phyloP scores from a whole-genome alignment of 176 grass and related monocot species.

The Musa itinerans region DNA sequence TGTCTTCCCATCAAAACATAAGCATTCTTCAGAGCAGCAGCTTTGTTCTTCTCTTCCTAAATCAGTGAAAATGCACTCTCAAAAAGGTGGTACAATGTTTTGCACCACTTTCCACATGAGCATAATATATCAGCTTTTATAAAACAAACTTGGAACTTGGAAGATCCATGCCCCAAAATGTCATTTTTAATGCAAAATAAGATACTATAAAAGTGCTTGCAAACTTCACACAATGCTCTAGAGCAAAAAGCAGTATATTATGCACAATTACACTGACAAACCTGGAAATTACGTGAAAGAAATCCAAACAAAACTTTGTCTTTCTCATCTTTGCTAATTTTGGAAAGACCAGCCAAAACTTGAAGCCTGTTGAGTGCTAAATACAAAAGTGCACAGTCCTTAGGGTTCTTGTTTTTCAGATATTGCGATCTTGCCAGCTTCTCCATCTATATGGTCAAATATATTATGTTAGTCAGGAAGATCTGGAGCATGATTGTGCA shows the following conservation, averaged over 20 bases:
- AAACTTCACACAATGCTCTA: not conserved
- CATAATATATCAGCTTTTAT: not conserved
- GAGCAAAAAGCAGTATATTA: not conserved
- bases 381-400: constrained; percentile 89
- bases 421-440: constrained; percentile 89
- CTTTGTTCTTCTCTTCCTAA: constrained; percentile 92
- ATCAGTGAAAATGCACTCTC: not conserved
- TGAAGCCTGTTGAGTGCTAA: constrained; percentile 85
- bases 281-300: constrained; percentile 90
- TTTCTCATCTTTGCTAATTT: constrained; percentile 85
- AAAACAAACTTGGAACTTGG: not conserved
- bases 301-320: constrained; percentile 74
- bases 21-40: constrained; percentile 93
- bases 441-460: constrained; percentile 76
- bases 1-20: constrained; percentile 97
- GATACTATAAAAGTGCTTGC: not conserved
- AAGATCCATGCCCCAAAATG: not conserved
- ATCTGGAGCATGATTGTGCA: constrained; percentile 6
- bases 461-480: constrained; percentile 31
- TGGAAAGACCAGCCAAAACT: constrained; percentile 87
- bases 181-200: not conserved
- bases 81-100: not conserved
- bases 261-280: not conserved
- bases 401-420: constrained; percentile 85
- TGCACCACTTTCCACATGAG: not conserved